These are phyloP conservation scores for Wallacemonas sp. DNA, from an alignment of 208 protist genomes.

Conservation along the genomic window DNA sequence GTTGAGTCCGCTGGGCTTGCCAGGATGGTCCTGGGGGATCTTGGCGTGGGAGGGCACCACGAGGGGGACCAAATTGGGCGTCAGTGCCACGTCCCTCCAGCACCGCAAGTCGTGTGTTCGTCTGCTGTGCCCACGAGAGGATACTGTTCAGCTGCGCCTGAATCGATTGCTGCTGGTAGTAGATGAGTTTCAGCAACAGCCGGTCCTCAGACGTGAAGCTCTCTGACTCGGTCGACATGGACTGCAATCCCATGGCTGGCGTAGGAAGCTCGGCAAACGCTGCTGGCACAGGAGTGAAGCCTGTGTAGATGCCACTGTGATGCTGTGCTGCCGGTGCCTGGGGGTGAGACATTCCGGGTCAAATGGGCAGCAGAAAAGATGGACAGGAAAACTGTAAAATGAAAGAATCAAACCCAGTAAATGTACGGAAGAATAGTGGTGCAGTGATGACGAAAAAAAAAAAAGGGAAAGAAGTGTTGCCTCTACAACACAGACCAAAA, in stretches of 20 bases:
- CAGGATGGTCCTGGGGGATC: neutral
- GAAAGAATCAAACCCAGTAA: too few species aligned
- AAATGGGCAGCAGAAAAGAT: neutral
- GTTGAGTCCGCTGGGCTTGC: neutral
- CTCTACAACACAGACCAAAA: too few species aligned
- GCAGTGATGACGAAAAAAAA: too few species aligned
- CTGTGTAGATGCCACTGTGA: too few species aligned
- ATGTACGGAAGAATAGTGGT: too few species aligned
- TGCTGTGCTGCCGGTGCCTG: neutral
- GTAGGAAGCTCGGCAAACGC: neutral
- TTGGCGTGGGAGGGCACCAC: neutral
- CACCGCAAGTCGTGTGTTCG: conserved; percentile 30
- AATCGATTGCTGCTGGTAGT: conserved; percentile 82
- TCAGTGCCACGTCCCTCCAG: conserved; percentile 18
- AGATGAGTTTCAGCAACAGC: conserved; percentile 74
- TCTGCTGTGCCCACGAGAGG: conserved; percentile 66
- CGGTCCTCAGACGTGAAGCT: conserved; percentile 68
- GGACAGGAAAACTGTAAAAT: conserved; percentile 17
- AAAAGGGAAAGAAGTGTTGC: neutral
- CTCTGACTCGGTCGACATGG: too few species aligned
- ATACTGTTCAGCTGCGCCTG: conserved; percentile 82
- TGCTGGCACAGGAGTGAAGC: too few species aligned
- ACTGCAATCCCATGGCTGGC: too few species aligned
- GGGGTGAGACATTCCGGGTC: neutral
- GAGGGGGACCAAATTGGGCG: neutral